Evolutionary conservation across 2,329 filamentous ascomycete species (phyloP).

Genomic region (Sordariomycetes sp.): DNA sequence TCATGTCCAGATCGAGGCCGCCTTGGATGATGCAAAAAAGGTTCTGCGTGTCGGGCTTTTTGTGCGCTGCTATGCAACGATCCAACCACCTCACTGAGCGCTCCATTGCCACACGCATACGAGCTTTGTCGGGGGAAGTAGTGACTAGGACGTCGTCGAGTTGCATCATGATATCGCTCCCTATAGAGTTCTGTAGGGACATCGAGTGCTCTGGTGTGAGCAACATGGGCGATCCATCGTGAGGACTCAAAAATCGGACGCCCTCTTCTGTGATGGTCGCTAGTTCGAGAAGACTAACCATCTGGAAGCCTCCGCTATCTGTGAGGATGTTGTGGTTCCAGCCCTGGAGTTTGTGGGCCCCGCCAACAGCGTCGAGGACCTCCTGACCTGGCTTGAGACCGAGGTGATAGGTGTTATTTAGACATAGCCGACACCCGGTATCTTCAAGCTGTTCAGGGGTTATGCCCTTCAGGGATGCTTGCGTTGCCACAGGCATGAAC

Average conservation of each 20-base stretch:
- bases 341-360: constrained; percentile 88
- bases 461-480: constrained; percentile 89
- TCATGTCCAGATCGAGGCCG: constrained; percentile 79
- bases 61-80: constrained; percentile 84
- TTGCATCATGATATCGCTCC: constrained; percentile 99
- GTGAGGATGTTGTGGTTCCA: constrained; percentile 96
- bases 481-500: constrained; percentile 98
- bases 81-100: constrained; percentile 93
- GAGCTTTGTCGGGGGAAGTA: constrained; percentile 77
- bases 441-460: constrained; percentile 88
- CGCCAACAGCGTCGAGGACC: constrained; percentile 76
- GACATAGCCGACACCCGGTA: constrained; percentile 78
- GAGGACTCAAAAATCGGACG: constrained; percentile 89
- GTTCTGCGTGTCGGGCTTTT: constrained; percentile 75
- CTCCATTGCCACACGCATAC: constrained; percentile 93
- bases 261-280: constrained; percentile 93
- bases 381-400: constrained; percentile 91
- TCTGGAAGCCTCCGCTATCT: constrained; percentile 79
- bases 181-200: constrained; percentile 89
- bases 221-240: constrained; percentile 92
- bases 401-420: constrained; percentile 98
- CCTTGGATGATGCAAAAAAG: constrained; percentile 99
- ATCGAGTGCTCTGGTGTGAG: constrained; percentile 97
- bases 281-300: constrained; percentile 92
- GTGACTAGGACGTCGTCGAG: constrained; percentile 96